Evolutionary conservation across 2,329 filamentous ascomycete genomes (phyloP), one percentile per base, ranked within the genome.

Genomic region (Nakataea oryzae): DNA sequence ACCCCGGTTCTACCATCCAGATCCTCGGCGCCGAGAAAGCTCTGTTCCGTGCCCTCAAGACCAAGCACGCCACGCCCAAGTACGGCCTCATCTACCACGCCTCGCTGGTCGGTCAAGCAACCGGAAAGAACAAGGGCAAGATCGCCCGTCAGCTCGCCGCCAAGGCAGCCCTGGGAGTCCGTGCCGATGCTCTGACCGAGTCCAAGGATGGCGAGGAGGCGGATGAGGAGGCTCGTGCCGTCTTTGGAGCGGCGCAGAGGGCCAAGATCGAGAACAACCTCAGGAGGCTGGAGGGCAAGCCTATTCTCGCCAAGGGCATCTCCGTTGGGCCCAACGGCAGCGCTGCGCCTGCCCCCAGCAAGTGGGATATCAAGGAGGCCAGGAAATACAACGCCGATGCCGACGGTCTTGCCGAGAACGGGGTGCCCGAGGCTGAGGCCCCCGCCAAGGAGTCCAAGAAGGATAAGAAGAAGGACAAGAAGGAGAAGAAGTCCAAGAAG

Each of bases 1-100:
- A 89, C 69, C 92, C 95, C 64, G 92, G 91, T 77, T 95, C 90
- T 71, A 99, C 95, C 66, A 91, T 99, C 68, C 95, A 99, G 82
- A 97, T 99, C 72, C 86, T 97, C 62, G 95, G 95, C 81, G 95
- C 95, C 64, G 95, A 99, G 81, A 99, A 99, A 84, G 95, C 95
- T 9, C 86, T 99, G 57, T 99, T 99, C 88, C 88, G 95, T 72
- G 95, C 95, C 26, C 83, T 99, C 66, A 99, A 99, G 86, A 99
- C 95, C 59, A 97, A 99, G 84, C 93, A 97, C 76, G 92, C 97
- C 73, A 99, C 95, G 54, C 95, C 95, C 73, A 99, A 97, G 78
- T 99, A 97, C 71, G 95, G 95, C 83, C 83, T 96, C 67, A 91
- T 96, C 74, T 96, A 95, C 79, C 90, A 96, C 76, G 89, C 90